These are phyloP conservation scores for Pochonia chlamydosporia DNA, from an alignment of 2,329 filamentous ascomycete species.

Conservation along the genomic window DNA sequence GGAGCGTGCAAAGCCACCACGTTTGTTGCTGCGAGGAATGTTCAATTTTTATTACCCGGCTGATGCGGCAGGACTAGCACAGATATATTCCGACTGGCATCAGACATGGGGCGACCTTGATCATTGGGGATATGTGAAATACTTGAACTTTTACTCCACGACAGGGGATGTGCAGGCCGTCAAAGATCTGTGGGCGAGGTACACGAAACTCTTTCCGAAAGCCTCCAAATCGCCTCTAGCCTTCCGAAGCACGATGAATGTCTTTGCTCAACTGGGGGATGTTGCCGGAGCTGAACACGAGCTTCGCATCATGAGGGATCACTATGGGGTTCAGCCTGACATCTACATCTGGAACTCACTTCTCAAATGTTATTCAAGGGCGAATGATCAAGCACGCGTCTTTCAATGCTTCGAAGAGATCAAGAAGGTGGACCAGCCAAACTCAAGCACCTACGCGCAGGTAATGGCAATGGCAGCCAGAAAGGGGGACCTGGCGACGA, in stretches of 20 bases:
- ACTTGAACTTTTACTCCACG: constrained; percentile 41
- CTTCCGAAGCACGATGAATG: constrained; percentile 60
- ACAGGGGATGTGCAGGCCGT: constrained; percentile 42
- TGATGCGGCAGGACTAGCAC: constrained; percentile 36
- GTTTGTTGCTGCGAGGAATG: constrained; percentile 36
- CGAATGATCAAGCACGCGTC: constrained; percentile 61
- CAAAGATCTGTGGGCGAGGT: constrained; percentile 39
- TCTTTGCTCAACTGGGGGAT: constrained; percentile 65
- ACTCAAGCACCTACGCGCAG: constrained; percentile 62
- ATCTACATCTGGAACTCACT: constrained; percentile 68
- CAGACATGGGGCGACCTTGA: constrained; percentile 32
- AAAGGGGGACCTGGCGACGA: constrained; percentile 67
- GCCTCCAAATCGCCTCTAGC: constrained; percentile 27
- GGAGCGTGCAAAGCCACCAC: constrained; percentile 29
- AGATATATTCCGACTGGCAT: constrained; percentile 45
- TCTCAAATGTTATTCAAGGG: constrained; percentile 63
- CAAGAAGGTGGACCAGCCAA: constrained; percentile 42
- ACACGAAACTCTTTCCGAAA: constrained; percentile 28
- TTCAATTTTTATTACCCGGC: constrained; percentile 35
- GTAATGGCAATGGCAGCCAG: constrained; percentile 67
- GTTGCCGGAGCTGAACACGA: constrained; percentile 50
- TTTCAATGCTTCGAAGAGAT: constrained; percentile 59
- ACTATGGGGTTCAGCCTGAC: constrained; percentile 53
- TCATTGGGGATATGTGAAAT: constrained; percentile 41
- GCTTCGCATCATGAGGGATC: constrained; percentile 54